phyloP scores from a whole-genome alignment of 768 basidiomycete species.

The Tulasnella sp. region DNA sequence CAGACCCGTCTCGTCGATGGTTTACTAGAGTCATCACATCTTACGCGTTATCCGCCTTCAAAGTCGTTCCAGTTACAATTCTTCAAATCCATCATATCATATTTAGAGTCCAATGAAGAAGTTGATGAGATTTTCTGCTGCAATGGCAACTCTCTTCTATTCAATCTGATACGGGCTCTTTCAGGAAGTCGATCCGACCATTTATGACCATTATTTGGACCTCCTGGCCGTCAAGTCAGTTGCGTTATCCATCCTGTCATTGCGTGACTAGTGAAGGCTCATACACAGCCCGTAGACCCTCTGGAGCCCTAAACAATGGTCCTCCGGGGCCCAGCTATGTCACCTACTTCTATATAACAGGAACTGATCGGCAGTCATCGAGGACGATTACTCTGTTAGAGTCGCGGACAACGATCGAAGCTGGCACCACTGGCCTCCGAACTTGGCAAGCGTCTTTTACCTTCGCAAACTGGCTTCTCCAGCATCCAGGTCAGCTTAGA shows the following conservation, averaged over 20 bases:
- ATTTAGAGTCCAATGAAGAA: constrained; percentile 43
- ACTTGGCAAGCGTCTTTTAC: constrained; percentile 69
- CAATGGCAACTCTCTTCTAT: neutral
- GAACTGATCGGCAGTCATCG: constrained; percentile 17
- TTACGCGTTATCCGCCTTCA: constrained; percentile 50
- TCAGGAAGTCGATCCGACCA: constrained; percentile 47
- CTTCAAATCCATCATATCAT: constrained; percentile 59
- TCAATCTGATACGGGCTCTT: constrained; percentile 10
- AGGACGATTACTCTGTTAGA: constrained; percentile 46
- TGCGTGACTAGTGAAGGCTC: neutral
- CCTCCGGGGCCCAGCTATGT: constrained; percentile 19
- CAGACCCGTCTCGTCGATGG: constrained; percentile 45
- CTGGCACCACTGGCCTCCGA: constrained; percentile 66
- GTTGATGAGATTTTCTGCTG: constrained; percentile 20
- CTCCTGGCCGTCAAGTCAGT: constrained; percentile 25
- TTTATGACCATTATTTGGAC: constrained; percentile 52
- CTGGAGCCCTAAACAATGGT: constrained; percentile 17
- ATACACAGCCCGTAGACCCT: constrained; percentile 20
- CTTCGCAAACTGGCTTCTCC: constrained; percentile 49
- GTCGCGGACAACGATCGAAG: constrained; percentile 60
- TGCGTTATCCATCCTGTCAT: neutral
- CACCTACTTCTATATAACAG: constrained; percentile 22
- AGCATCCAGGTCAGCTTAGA: constrained; percentile 37
- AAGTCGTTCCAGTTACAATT: constrained; percentile 48
- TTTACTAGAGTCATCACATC: constrained; percentile 43